Conservation (phyloP, 1,284 basidiomycete species). For the Xerocomus amazonicus region DNA sequence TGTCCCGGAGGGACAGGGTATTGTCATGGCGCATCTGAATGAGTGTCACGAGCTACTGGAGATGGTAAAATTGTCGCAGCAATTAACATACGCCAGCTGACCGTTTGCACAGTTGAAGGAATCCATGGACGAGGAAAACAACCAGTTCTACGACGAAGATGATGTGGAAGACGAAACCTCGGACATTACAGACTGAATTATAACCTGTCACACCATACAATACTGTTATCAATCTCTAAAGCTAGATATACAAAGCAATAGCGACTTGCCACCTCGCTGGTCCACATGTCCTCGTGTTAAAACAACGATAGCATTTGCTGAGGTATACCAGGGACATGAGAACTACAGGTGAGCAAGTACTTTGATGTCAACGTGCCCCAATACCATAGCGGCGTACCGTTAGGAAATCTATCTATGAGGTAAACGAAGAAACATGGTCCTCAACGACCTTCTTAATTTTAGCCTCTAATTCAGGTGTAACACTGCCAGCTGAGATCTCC, state of each 20-base stretch:
- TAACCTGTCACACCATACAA: background rate
- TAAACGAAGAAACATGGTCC: constrained; percentile 82
- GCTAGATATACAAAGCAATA: constrained; percentile 1
- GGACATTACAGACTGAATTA: constrained; percentile 12
- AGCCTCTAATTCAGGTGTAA: constrained; percentile 86
- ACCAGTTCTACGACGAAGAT: constrained; percentile 50
- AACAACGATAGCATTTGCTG: constrained; percentile 30
- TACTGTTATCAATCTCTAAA: background rate
- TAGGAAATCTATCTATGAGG: constrained; percentile 45
- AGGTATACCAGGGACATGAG: constrained; percentile 23
- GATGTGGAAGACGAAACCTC: constrained; percentile 33
- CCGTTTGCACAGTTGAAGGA: constrained; percentile 59
- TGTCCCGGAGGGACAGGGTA: constrained; percentile 95
- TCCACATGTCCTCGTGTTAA: background rate
- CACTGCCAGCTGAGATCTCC: constrained; percentile 79
- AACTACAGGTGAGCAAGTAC: constrained; percentile 12
- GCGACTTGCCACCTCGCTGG: too few relatives aligned
- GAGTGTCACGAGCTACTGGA: constrained; percentile 96
- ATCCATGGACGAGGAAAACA: constrained; percentile 67
- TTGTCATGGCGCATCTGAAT: constrained; percentile 92
- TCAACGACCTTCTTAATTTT: constrained; percentile 92
- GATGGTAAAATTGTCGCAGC: constrained; percentile 56
- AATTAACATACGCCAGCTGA: background rate
- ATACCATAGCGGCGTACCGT: constrained; percentile 14
- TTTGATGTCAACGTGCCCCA: constrained; percentile 21